Evolutionary conservation across 202 grass and related monocot species (phyloP).

Genomic region (Eragrostis tef): DNA sequence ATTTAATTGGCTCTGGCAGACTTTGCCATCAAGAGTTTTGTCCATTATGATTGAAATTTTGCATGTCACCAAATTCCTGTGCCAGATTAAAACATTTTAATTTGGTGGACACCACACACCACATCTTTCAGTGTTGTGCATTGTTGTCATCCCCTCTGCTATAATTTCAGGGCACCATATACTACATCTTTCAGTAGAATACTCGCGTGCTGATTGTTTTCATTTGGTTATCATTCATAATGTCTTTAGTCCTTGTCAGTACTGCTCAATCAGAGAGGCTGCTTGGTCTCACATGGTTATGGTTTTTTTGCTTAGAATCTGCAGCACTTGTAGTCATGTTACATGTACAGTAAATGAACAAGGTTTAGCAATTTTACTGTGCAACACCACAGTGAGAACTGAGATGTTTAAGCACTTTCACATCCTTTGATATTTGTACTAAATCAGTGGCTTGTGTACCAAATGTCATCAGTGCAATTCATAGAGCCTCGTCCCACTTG

Average conservation of each 20-base stretch:
- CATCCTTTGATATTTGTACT: not conserved
- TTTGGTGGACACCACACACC: not conserved
- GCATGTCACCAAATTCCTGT: slow-evolving; percentile 6
- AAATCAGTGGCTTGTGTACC: not conserved
- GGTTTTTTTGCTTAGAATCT: not conserved
- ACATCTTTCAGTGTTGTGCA: not conserved
- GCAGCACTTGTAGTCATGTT: not conserved
- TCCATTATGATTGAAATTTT: not conserved
- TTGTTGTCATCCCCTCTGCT: not conserved
- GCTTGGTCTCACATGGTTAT: not conserved
- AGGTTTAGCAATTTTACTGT: not conserved
- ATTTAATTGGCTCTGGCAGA: too few relatives aligned
- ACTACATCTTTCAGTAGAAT: not conserved
- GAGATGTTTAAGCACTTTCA: not conserved
- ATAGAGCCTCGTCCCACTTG: not conserved
- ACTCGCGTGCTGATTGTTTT: not conserved
- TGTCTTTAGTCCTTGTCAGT: not conserved
- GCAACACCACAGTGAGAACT: not conserved
- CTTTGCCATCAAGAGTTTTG: not conserved
- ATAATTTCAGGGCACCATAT: not conserved
- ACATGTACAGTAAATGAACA: not conserved
- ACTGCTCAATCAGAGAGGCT: not conserved
- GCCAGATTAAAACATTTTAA: slow-evolving; percentile 7
- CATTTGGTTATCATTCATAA: not conserved
- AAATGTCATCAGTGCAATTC: slow-evolving; percentile 13